Base-by-base conservation (phyloP, 2,329 filamentous ascomycete species). In the Stachybotrys elegans region DNA sequence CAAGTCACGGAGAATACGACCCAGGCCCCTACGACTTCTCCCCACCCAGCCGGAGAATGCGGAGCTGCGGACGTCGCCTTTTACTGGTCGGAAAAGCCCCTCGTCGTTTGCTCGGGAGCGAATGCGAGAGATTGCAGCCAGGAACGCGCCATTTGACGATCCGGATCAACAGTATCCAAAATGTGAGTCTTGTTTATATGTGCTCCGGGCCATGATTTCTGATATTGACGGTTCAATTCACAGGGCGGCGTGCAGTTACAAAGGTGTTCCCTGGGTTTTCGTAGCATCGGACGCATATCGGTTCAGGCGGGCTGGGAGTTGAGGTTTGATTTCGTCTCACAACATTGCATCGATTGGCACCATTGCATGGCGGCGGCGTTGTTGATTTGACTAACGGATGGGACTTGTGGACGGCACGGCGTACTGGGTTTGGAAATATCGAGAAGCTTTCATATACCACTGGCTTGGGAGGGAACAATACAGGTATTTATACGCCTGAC, bases 181-280 rank as follows among this genome's bases (percentile, higher is more conserved):
- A 47, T 71, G 68, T 71, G 53, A 63, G 68, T 62, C 34, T 4
- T 39, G 9, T 11, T 11, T n/a, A n/a, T n/a, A n/a, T n/a, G n/a
- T n/a, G n/a, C n/a, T n/a, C n/a, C n/a, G n/a, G n/a, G n/a, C n/a
- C n/a, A n/a, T n/a, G n/a, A n/a, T n/a, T n/a, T n/a, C n/a, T n/a
- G n/a, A n/a, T n/a, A n/a, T n/a, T n/a, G n/a, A n/a, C n/a, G n/a
- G n/a, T n/a, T n/a, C n/a, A 36, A 4, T 5, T 5, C 22, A 3
- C 43, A 73, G 70, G 70, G 71, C 66, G 66, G 42, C 68, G 64
- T 45, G 63, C 61, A 42, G 56, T 70, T 43, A 61, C 65, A 27
- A 71, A 69, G 35, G 59, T 73, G 42, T 73, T 73, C 43, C 70
- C 70, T 5, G 65, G 66, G 19, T 62, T 67, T 43, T 57, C 56